A percentile compares a stretch with the other conserved stretches of the same genome.
phyloP scores from a whole-genome alignment of 1,284 basidiomycete genomes.

The Cutaneotrichosporon spelunceum region DNA sequence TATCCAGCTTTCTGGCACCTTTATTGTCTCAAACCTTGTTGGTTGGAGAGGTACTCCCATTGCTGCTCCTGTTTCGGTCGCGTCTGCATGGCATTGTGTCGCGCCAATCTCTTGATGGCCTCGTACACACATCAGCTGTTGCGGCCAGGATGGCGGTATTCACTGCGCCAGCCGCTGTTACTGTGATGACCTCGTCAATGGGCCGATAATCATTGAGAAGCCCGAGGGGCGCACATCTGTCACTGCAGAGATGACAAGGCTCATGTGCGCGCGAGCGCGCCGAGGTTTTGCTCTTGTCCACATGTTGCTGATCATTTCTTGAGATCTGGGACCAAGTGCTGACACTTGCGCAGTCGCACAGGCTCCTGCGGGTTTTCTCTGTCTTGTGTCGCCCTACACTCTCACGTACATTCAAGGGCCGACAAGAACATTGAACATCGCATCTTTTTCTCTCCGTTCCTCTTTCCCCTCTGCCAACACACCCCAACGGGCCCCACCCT shows the following conservation, averaged over 20 bases:
- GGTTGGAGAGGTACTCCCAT: not conserved
- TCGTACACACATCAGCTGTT: not conserved
- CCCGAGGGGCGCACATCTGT: not conserved
- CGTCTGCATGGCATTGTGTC: not conserved
- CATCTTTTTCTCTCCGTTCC: not conserved
- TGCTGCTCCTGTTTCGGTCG: not conserved
- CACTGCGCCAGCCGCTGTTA: not conserved
- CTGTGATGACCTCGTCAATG: not conserved
- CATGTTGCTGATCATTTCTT: slow-evolving; percentile 9
- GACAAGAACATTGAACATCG: slow-evolving; percentile 7
- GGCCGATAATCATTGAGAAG: slow-evolving; percentile 2
- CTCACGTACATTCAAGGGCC: not conserved
- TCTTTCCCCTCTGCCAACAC: not conserved
- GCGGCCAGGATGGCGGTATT: not conserved
- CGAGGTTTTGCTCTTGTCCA: not conserved
- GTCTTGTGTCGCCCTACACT: not conserved
- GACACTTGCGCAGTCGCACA: slow-evolving; percentile 4
- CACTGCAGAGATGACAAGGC: not conserved
- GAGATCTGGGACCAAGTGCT: slow-evolving; percentile 11
- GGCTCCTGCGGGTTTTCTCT: not conserved
- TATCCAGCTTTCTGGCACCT: not conserved
- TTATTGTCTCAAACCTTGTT: slow-evolving; percentile 3
- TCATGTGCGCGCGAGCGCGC: not conserved
- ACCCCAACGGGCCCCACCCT: slow-evolving; percentile 3
- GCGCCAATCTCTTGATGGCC: not conserved